phyloP scores from a whole-genome alignment of 768 basidiomycete genomes.

The Boletus speciosus region DNA sequence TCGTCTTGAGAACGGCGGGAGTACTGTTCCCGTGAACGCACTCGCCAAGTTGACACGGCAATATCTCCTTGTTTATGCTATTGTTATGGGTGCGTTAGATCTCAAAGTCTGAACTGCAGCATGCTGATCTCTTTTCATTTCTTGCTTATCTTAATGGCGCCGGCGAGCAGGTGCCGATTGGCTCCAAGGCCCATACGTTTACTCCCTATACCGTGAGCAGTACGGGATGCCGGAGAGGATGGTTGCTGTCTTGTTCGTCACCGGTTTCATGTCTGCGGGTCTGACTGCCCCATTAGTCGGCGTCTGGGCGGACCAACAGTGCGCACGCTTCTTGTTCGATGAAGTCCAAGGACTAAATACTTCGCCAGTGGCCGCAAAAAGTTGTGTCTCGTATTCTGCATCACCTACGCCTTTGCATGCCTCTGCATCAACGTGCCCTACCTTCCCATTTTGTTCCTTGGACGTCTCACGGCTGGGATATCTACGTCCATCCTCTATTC shows the following conservation, averaged over 20 bases:
- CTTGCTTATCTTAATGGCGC: neutral
- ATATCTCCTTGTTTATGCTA: slow-evolving; percentile 64
- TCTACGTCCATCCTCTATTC: slow-evolving; percentile 76
- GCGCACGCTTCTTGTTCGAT: neutral
- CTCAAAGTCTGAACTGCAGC: neutral
- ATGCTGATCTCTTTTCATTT: neutral
- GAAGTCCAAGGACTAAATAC: neutral
- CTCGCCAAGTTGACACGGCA: slow-evolving; percentile 39
- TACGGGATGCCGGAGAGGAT: slow-evolving; percentile 58
- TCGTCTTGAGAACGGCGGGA: slow-evolving; percentile 32
- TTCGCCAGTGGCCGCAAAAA: slow-evolving; percentile 56
- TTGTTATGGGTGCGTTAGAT: slow-evolving; percentile 63
- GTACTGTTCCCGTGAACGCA: slow-evolving; percentile 18
- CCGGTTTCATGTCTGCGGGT: slow-evolving; percentile 70
- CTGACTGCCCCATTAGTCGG: slow-evolving; percentile 68
- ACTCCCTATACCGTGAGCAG: slow-evolving; percentile 69
- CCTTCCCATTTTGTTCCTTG: slow-evolving; percentile 58
- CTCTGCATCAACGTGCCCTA: slow-evolving; percentile 52
- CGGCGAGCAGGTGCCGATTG: slow-evolving; percentile 60
- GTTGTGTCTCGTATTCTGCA: slow-evolving; percentile 68
- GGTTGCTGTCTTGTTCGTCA: slow-evolving; percentile 73
- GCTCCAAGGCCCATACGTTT: slow-evolving; percentile 79
- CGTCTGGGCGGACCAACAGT: slow-evolving; percentile 75
- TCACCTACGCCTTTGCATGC: slow-evolving; percentile 61
- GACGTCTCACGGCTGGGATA: slow-evolving; percentile 64